Base-by-base conservation (phyloP, 78 protist genomes). In the Polysphondylium violaceum region DNA sequence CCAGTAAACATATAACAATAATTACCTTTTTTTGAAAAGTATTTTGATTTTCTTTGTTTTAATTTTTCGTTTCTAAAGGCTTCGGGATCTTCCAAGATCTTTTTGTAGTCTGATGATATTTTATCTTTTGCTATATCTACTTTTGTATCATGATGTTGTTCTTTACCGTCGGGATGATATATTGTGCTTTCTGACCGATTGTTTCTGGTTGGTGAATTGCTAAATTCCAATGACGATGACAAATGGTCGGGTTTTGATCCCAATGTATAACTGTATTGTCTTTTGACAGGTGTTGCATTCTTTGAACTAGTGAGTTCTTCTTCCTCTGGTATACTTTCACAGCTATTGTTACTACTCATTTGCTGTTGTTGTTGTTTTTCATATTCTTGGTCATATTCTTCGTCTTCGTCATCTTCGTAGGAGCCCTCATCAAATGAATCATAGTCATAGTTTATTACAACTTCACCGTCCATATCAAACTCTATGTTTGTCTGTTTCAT, bases 41-140 rank as follows among this genome's bases (percentile, higher is more conserved):
- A 78, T 51, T 78, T 69, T 21, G 91, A 71, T 69, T 83, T 83
- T 25, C 91, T 60, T 69, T 83, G 91, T 69, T 83, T 83, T 67
- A 83, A 51, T 83, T 83, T 83, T 43, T 83, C 76, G 40, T 41
- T 65, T 69, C 91, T 67, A 69, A 83, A 83, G 17, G 40, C 91
- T 27, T 83, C 91, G 3, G 73, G 73, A 58, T 83, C 76, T 40
- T 83, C 91, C 38, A 83, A n/a, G 81, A 83, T 83, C 50, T 61
- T 83, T 69, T 83, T 67, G 16, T 83, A 83, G 27, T 83, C 91
- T 41, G 91, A 83, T 2, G 91, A 83, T 14, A 83, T 83, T 41
- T 74, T 60, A 41, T 83, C 91, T 83, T 83, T 83, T 8, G 53
- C 75, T 55, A 58, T 60, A 23, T n/a, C 19, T 12, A 74, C 79